Conservation (phyloP, 1,284 basidiomycete genomes). For the Apiotrichum gracile region DNA sequence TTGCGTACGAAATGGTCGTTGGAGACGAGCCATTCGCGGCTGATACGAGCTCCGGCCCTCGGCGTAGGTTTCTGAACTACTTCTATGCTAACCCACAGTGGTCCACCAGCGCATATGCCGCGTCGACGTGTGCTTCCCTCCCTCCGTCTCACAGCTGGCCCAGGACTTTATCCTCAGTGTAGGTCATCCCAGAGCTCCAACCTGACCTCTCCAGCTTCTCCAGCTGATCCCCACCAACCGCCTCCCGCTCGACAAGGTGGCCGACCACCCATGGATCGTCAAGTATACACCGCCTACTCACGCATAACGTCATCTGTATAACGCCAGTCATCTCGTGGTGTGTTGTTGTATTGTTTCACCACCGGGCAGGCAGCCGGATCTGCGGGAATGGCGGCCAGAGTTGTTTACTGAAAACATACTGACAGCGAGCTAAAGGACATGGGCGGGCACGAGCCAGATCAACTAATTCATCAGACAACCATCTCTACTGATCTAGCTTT, state of each 20-base stretch:
- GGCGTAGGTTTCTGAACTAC: slow-evolving; percentile 19
- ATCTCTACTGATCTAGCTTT: no score
- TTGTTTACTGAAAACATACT: no score
- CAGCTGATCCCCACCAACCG: slow-evolving; percentile 74
- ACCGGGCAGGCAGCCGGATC: no score
- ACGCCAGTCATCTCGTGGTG: not conserved
- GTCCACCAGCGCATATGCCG: slow-evolving; percentile 38
- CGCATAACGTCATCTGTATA: not conserved
- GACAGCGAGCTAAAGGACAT: no score
- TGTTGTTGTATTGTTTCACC: not conserved
- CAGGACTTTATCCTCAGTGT: slow-evolving; percentile 61
- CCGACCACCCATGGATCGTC: slow-evolving; percentile 76
- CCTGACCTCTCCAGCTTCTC: slow-evolving; percentile 59
- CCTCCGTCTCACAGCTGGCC: slow-evolving; percentile 57
- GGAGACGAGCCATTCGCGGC: slow-evolving; percentile 89
- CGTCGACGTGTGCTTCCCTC: slow-evolving; percentile 70
- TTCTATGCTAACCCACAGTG: slow-evolving; percentile 13
- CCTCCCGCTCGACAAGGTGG: slow-evolving; percentile 67
- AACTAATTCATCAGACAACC: no score
- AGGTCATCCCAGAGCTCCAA: slow-evolving; percentile 13
- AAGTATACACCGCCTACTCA: not conserved
- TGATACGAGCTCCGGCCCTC: slow-evolving; percentile 20
- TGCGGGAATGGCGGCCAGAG: no score
- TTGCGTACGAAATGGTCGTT: slow-evolving; percentile 88
- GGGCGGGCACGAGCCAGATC: no score